Conservation (phyloP, 345 rosid genomes). For the Aquilaria sinensis region DNA sequence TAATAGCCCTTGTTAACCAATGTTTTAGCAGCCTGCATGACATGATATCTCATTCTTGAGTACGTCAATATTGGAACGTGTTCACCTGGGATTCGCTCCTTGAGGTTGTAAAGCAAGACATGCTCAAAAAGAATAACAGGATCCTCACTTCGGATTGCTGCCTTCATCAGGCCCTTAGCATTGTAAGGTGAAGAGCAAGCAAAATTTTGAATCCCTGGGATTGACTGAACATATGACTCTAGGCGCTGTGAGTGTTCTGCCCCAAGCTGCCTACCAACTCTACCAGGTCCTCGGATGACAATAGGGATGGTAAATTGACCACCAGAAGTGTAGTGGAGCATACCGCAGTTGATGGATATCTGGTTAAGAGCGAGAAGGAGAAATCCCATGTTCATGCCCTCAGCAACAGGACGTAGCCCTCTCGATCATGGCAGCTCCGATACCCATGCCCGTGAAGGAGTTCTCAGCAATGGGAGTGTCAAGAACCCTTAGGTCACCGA, state of each 20-base stretch:
- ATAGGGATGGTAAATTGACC: conserved; percentile 89
- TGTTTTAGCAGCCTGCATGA: conserved; percentile 94
- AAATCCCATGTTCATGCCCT: conserved; percentile 99
- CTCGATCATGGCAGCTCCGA: conserved; percentile 97
- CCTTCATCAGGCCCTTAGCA: conserved; percentile 99
- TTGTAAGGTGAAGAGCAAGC: conserved; percentile 98
- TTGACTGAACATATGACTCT: conserved; percentile 95
- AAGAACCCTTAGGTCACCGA: conserved; percentile 90
- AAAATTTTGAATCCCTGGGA: conserved; percentile 98
- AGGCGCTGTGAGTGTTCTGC: conserved; percentile 98
- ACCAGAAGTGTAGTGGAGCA: conserved; percentile 98
- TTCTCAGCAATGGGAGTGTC: conserved; percentile 96
- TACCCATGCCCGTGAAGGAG: conserved; percentile 95
- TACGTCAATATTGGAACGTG: conserved; percentile 82
- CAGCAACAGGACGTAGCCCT: conserved; percentile 79
- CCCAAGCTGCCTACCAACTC: conserved; percentile 94
- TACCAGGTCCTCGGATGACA: conserved; percentile 98
- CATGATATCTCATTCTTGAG: conserved; percentile 96
- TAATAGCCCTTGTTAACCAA: conserved; percentile 88
- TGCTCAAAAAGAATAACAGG: conserved; percentile 96
- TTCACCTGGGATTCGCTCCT: conserved; percentile 92
- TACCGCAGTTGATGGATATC: conserved; percentile 96
- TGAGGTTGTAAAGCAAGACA: conserved; percentile 94
- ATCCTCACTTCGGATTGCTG: conserved; percentile 95
- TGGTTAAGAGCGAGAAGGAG: conserved; percentile 96